These are phyloP conservation scores for Ensete glaucum DNA, from an alignment of 176 grass and related monocot species.

Conservation along the genomic window DNA sequence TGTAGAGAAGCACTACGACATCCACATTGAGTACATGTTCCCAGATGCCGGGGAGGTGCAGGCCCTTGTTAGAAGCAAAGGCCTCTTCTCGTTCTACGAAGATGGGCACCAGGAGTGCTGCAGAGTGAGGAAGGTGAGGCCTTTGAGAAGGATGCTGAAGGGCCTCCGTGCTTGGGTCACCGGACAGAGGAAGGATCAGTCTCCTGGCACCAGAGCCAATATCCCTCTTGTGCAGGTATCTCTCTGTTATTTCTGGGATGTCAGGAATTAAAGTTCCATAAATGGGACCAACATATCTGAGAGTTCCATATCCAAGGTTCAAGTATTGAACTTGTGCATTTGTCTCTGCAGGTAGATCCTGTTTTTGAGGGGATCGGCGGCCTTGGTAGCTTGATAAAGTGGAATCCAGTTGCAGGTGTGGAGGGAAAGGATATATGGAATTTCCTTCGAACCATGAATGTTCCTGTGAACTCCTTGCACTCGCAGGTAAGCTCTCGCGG, in stretches of 20 bases:
- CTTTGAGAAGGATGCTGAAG: constrained; percentile 53
- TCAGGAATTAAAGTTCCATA: too few species aligned
- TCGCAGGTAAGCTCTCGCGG: constrained; percentile 33
- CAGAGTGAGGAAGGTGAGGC: constrained; percentile 81
- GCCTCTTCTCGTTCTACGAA: constrained; percentile 96
- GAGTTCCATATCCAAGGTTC: too few species aligned
- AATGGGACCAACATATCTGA: too few species aligned
- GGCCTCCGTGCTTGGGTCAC: constrained; percentile 86
- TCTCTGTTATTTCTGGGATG: not conserved
- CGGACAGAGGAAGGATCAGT: constrained; percentile 91
- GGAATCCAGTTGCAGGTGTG: constrained; percentile 84
- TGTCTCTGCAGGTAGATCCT: constrained; percentile 49
- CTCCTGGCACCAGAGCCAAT: constrained; percentile 63
- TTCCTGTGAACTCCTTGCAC: constrained; percentile 81
- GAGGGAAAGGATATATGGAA: constrained; percentile 90
- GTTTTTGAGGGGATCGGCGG: constrained; percentile 66
- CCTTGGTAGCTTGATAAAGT: constrained; percentile 80
- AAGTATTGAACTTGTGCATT: too few species aligned
- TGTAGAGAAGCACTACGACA: constrained; percentile 90
- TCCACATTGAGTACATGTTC: constrained; percentile 94
- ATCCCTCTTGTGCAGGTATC: constrained; percentile 73
- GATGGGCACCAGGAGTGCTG: constrained; percentile 98
- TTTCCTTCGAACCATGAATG: constrained; percentile 86
- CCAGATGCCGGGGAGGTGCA: constrained; percentile 75
- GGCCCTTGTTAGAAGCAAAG: constrained; percentile 73